A percentile compares a stretch with the other conserved stretches of the same genome.
These are phyloP conservation scores for Chalciporus chontae DNA, from an alignment of 768 basidiomycete species.

Conservation along the genomic window DNA sequence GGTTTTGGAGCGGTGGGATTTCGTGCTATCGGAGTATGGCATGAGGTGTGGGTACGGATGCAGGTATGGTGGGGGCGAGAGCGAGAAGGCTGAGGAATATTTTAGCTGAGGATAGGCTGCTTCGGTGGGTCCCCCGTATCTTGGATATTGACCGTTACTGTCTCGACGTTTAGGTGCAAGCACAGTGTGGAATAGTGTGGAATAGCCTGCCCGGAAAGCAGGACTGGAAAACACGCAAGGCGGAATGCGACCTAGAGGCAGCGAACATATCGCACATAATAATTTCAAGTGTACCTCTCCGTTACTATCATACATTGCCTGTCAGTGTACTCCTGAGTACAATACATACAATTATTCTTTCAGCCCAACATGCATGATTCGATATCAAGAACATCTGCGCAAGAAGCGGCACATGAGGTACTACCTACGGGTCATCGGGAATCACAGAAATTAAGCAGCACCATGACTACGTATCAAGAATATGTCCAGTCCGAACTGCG, in stretches of 20 bases:
- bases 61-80: conserved; percentile 3
- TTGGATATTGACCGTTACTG: neutral
- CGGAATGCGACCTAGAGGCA: conserved; percentile 12
- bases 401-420: neutral
- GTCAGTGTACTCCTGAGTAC: too few species aligned
- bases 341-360: too few species aligned
- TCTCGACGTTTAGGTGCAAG: conserved; percentile 9
- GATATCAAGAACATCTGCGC: neutral
- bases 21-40: conserved; percentile 1
- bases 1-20: conserved; percentile 26
- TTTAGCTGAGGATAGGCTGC: conserved; percentile 23
- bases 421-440: neutral
- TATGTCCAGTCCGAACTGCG: neutral
- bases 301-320: too few species aligned
- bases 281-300: too few species aligned
- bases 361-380: neutral
- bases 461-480: neutral
- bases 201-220: conserved; percentile 22
- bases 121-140: conserved; percentile 11
- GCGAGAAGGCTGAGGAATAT: conserved; percentile 23
- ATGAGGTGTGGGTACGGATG: conserved; percentile 17
- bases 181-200: conserved; percentile 25
- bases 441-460: neutral
- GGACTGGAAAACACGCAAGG: conserved; percentile 21
- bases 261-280: too few species aligned